Percentiles rank a stretch among this genome's conserved stretches.
Conservation (phyloP, 768 basidiomycete genomes). For the Mycena olivaceomarginata region DNA sequence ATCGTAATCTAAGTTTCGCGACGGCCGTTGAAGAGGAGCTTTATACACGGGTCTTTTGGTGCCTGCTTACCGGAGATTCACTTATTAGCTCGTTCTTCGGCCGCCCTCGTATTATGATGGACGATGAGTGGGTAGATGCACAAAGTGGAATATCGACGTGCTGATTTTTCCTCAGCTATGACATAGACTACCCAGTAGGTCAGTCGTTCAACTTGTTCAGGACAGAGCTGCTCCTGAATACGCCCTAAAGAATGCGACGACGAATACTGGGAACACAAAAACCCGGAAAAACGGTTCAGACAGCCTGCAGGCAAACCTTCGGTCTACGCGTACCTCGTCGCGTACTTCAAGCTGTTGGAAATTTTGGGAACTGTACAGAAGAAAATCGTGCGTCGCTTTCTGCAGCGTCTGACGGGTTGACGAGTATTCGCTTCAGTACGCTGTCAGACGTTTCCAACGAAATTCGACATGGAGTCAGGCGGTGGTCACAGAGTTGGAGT, state of each 20-base stretch:
- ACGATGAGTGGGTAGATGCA: slow-evolving; percentile 68
- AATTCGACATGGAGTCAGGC: slow-evolving; percentile 58
- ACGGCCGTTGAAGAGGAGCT: slow-evolving; percentile 40
- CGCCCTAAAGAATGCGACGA: slow-evolving; percentile 68
- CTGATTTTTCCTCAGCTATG: slow-evolving; percentile 58
- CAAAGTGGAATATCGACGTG: not conserved
- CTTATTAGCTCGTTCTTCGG: slow-evolving; percentile 65
- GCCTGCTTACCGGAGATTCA: slow-evolving; percentile 27
- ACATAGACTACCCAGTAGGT: slow-evolving; percentile 68
- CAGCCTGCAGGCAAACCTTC: slow-evolving; percentile 71
- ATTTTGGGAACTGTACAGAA: slow-evolving; percentile 70
- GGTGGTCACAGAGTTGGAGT: slow-evolving; percentile 69
- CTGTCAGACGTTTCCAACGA: slow-evolving; percentile 26
- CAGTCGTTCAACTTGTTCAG: too few relatives aligned
- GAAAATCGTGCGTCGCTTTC: slow-evolving; percentile 66
- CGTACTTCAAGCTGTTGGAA: slow-evolving; percentile 64
- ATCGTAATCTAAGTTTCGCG: slow-evolving; percentile 31
- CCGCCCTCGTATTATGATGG: slow-evolving; percentile 73
- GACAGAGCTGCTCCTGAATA: too few relatives aligned
- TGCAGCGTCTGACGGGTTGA: not conserved
- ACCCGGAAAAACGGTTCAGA: slow-evolving; percentile 62
- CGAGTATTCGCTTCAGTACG: slow-evolving; percentile 22
- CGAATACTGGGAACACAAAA: slow-evolving; percentile 72
- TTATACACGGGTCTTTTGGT: slow-evolving; percentile 36
- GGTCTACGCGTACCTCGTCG: slow-evolving; percentile 61